Evolutionary conservation across 768 basidiomycete species (phyloP), one percentile per base, ranked within the genome.

Genomic region (Clitopilus passeckerianus): DNA sequence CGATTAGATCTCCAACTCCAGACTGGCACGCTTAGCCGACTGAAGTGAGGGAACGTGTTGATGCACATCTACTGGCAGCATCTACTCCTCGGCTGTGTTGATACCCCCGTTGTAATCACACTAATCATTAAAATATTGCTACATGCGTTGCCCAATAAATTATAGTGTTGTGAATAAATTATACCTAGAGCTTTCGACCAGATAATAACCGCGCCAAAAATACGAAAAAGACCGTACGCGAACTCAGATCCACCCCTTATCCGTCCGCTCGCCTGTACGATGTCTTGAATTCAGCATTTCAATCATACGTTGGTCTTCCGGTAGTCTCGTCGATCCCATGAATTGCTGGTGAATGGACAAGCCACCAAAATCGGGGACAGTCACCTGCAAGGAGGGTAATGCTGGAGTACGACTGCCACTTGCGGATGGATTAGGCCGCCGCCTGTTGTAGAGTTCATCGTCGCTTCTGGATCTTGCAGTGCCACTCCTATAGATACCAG

Each of bases 291-390:
- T 86, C 56, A 86, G 68, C 76, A 85, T 81, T 62, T 80, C 79
- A 57, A 86, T 85, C 59, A 86, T 73, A 27, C 85, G 77, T 66
- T 86, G 80, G 65, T 86, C 85, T 71, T 86, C 84, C 46, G 84
- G 73, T 61, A 77, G 67, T 60, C 80, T 75, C 23, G 46, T 50
- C 15, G 72, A 65, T 37, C 16, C 73, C 74, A 55, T 72, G 69
- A 63, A 58, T 63, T 67, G 71, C 54, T 70, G 63, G 50, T 68
- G 65, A 44, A 65, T 35, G 58, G 67, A 57, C 61, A 68, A 63
- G 50, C 64, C 66, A 63, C 67, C 57, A 80, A 81, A 56, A 80
- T 58, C n/a, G 57, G 53, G 30, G 16, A 55, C 46, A n/a, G 50
- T 58, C 23, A 58, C 23, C 15, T 58, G 44, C 61, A 63, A 50